phyloP scores from a whole-genome alignment of 805 yeast genomes.

The Wickerhamiella azymoides region DNA sequence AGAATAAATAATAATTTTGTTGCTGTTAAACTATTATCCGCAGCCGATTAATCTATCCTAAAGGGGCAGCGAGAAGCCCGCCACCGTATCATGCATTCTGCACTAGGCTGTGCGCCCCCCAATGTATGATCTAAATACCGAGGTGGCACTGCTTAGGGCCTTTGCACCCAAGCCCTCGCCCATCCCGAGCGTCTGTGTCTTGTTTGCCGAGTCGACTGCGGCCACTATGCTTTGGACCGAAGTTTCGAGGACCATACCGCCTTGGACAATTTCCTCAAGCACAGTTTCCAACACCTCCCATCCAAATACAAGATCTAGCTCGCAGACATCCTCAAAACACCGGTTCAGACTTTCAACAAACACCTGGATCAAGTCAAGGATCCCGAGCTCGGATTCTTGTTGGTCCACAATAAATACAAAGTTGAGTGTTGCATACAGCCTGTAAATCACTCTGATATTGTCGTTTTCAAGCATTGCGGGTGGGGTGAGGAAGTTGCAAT shows the following conservation, averaged over 20 bases:
- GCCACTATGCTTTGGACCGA: conserved; percentile 67
- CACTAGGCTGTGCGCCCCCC: background rate
- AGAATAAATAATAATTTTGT: no score
- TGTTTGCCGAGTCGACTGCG: conserved; percentile 30
- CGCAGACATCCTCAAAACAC: conserved; percentile 90
- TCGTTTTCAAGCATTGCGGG: conserved; percentile 67
- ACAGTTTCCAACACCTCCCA: conserved; percentile 95
- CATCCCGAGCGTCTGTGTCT: conserved; percentile 8
- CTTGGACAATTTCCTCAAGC: conserved; percentile 74
- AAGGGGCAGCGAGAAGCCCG: background rate
- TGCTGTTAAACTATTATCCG: no score
- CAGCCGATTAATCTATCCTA: no score
- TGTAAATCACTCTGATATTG: conserved; percentile 71
- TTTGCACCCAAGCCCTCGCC: conserved; percentile 16
- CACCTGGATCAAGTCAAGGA: conserved; percentile 85
- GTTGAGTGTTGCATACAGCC: conserved; percentile 91
- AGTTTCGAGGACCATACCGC: conserved; percentile 96
- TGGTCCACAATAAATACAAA: conserved; percentile 93
- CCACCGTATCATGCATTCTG: background rate
- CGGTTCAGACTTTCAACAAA: conserved; percentile 89
- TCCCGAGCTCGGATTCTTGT: conserved; percentile 90
- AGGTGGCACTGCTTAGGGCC: conserved; percentile 17
- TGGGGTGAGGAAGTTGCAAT: conserved; percentile 80
- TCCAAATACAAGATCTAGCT: conserved; percentile 90
- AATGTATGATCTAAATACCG: conserved; percentile 16